Evolutionary conservation across 352 stramenopile species (phyloP).

Genomic region (Globisporangium takayamanum): DNA sequence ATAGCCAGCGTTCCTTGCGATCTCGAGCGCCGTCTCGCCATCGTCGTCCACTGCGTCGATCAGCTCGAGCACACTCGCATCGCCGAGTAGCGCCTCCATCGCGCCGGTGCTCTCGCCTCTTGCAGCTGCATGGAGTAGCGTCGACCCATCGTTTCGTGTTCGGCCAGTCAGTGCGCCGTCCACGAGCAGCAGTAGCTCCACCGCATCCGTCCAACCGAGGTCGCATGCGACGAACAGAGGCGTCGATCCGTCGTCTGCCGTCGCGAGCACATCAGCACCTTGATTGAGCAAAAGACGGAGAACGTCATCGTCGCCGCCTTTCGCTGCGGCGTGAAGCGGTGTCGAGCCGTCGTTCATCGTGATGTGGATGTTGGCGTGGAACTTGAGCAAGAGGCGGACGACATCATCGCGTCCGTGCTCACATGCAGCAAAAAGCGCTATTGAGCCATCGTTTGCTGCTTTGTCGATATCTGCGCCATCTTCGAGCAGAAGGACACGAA

Average conservation of each 20-base stretch:
- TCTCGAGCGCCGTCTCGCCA: too few relatives aligned
- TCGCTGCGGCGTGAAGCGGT: not conserved
- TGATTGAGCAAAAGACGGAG: not conserved
- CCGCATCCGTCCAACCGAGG: too few relatives aligned
- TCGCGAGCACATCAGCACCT: not conserved
- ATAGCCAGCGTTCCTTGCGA: too few relatives aligned
- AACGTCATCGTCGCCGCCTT: not conserved
- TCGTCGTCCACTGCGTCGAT: too few relatives aligned
- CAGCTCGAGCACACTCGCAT: too few relatives aligned
- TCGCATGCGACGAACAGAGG: not conserved
- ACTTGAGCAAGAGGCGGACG: not conserved
- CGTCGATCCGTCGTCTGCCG: not conserved
- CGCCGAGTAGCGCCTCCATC: too few relatives aligned
- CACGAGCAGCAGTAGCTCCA: too few relatives aligned
- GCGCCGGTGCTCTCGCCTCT: too few relatives aligned
- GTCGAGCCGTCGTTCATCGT: not conserved
- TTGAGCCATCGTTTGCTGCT: not conserved
- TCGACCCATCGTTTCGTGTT: too few relatives aligned
- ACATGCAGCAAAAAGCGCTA: not conserved
- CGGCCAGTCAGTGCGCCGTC: too few relatives aligned
- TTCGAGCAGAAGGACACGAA: too few relatives aligned
- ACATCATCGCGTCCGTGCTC: not conserved
- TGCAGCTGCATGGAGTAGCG: too few relatives aligned
- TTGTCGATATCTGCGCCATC: not conserved
- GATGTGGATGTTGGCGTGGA: not conserved